Evolutionary conservation across 2,329 filamentous ascomycete genomes (phyloP), one percentile per base, ranked within the genome.

Genomic region (Cyphellophora attinorum): DNA sequence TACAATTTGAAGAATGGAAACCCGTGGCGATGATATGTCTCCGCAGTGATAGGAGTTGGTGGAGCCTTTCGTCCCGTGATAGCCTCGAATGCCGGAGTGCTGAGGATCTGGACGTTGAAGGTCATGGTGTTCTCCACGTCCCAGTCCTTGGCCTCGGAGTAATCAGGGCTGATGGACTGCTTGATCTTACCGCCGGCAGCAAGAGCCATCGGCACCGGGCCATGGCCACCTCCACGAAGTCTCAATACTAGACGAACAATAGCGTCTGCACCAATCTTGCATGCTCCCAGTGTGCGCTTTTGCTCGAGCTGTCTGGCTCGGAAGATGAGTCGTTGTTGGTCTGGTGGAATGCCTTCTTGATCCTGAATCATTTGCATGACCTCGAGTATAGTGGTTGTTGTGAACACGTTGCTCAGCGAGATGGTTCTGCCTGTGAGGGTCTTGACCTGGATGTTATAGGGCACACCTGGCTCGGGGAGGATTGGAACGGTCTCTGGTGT

Each of bases 101-200:
- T 41, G 30, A 49, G 41, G 28, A 48, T 37, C 21, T 49, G 46
- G 10, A 49, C 39, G 31, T 49, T 47, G 35, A 47, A 42, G 12
- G 31, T 46, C 14, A 44, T 54, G 11, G 52, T 50, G 18, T 36
- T 32, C 2, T 39, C 33, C 1, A 33, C 21, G 29, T 64, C 50
- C 60, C 58, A 65, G 2, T n/a, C n/a, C n/a, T n/a, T n/a, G n/a
- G n/a, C 34, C 38, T 2, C 42, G 5, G 52, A 14, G 2, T 34
- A 30, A 37, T 66, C 61, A 6, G 35, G 15, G 0, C 47, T 11
- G 33, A 66, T 62, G 6, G 45, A 46, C 41, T 68, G 62, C 8
- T 54, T 54, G 37, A 66, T 64, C 15, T 54, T 47, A 1, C 62
- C 62, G 4, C 61, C 62, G 6, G 57, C 53, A 3, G 58, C 58